phyloP scores from a whole-genome alignment of 164 flowering plant species.

The Magnolia kwangsiensis region DNA sequence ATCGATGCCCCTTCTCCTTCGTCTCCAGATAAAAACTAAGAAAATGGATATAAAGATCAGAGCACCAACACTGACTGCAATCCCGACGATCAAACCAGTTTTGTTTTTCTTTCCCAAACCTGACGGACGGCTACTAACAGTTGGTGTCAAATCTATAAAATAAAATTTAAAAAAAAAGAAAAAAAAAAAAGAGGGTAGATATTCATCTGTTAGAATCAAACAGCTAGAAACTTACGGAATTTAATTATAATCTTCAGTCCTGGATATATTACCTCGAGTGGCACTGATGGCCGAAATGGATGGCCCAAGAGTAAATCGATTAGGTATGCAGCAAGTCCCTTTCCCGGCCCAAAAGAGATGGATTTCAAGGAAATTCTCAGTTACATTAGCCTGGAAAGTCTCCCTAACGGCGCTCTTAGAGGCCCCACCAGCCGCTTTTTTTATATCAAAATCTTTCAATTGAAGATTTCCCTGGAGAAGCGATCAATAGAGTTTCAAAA shows the following conservation, averaged over 20 bases:
- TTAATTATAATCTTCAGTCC: neutral
- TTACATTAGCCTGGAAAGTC: slow-evolving; percentile 39
- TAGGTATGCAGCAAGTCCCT: slow-evolving; percentile 88
- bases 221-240: neutral
- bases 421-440: slow-evolving; percentile 59
- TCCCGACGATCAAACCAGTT: slow-evolving; percentile 58
- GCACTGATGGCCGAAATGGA: slow-evolving; percentile 80
- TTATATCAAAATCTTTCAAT: slow-evolving; percentile 63
- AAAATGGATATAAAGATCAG: slow-evolving; percentile 29
- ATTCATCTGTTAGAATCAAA: neutral
- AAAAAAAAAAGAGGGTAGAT: neutral
- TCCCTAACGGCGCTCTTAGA: slow-evolving; percentile 42
- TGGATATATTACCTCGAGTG: slow-evolving; percentile 49
- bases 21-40: slow-evolving; percentile 25
- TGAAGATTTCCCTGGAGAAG: slow-evolving; percentile 45
- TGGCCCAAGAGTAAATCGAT: slow-evolving; percentile 76
- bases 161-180: too few species aligned
- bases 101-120: slow-evolving; percentile 16
- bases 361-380: slow-evolving; percentile 68
- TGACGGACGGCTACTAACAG: slow-evolving; percentile 51
- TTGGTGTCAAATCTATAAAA: slow-evolving; percentile 24
- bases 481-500: neutral
- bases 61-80: slow-evolving; percentile 42
- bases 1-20: slow-evolving; percentile 23
- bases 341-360: slow-evolving; percentile 98